Evolutionary conservation across 257 asterid species (phyloP), one percentile per base, ranked within the genome.

Genomic region (Solanum pimpinellifolium): DNA sequence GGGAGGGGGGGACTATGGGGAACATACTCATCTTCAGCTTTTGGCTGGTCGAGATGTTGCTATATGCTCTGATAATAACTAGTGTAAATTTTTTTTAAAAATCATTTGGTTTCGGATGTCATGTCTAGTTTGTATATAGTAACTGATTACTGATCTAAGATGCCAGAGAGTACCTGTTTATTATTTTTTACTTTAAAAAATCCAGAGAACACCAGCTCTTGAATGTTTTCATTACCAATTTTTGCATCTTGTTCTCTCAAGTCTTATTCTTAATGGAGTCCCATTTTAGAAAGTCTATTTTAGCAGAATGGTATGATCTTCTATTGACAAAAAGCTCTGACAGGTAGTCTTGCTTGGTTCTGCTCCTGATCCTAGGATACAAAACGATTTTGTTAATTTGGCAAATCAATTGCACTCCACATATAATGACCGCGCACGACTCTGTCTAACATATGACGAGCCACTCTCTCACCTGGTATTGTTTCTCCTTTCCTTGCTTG

Each of bases 401-500:
- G 95, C 98, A 85, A 96, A 95, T 90, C 94, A 97, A 44, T 92
- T 97, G 92, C 99, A 92, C 90, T 93, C 97, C 85, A 91, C 93
- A 46, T 90, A 93, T 90, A 87, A 87, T 90, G 97, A 94, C 86
- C 92, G 95, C 29, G 98, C 99, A 77, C 98, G 97, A 85, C 93
- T 97, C 37, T 92, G 98, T 90, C 94, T 96, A 89, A 87, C 97
- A 90, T 97, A 96, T 85, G 99, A 97, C 52, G 99, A 97, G 92
- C 99, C 99, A 81, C 98, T 97, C 85, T 97, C 99, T 27, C 99
- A 97, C 94, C 93, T 97, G 99, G 99, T 97, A 94, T 76, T 83
- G 81, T 27, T 86, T 78, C 83, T 35, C 73, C 78, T 46, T 13
- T 9, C 21, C 77, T 80, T 89, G 23, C 86, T 46, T 44, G 59